Percentiles rank a stretch among this genome's conserved stretches.
Evolutionary conservation across 2,329 filamentous ascomycete genomes (phyloP).

Genomic region (Dothistroma pini): DNA sequence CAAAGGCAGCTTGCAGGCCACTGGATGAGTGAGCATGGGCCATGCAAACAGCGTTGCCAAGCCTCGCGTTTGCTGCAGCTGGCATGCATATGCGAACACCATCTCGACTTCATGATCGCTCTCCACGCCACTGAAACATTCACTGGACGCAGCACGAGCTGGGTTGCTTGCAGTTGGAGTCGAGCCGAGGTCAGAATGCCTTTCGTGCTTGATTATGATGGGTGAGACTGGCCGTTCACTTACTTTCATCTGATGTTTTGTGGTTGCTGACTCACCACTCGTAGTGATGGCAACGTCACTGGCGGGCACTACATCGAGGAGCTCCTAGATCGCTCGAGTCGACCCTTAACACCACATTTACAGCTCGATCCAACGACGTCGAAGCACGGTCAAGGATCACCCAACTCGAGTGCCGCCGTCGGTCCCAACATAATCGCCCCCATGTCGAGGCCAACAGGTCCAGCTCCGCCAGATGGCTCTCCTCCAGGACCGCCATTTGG

Average conservation of each 20-base stretch:
- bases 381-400: neutral
- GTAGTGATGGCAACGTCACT: constrained; percentile 19
- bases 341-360: neutral
- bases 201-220: constrained; percentile 18
- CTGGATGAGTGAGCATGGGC: neutral
- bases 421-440: neutral
- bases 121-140: neutral
- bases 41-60: constrained; percentile 12
- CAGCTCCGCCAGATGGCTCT: neutral
- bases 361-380: neutral
- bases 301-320: constrained; percentile 19
- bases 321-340: constrained; percentile 9
- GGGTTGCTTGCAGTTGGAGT: neutral
- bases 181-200: constrained; percentile 11
- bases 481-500: neutral
- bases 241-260: neutral
- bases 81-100: constrained; percentile 8
- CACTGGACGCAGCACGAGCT: neutral
- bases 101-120: neutral
- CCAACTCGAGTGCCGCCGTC: neutral
- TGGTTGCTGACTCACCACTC: constrained; percentile 5
- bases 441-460: neutral
- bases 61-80: constrained; percentile 15
- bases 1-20: constrained; percentile 9
- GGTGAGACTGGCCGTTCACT: constrained; percentile 2